phyloP scores from a whole-genome alignment of 352 stramenopile genomes.

The Albugo candida region DNA sequence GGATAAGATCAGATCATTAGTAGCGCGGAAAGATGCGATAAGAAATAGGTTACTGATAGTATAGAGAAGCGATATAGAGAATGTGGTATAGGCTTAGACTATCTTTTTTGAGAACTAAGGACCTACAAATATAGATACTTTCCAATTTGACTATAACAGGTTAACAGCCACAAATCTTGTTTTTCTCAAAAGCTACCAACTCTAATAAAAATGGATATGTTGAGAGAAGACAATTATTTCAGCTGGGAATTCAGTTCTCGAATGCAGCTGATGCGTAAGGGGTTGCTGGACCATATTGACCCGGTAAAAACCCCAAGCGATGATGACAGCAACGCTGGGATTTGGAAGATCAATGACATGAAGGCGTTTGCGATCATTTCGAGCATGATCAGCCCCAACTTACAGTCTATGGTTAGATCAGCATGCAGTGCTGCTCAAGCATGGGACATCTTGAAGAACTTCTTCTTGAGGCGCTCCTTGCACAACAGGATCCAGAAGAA shows the following conservation, averaged over 20 bases:
- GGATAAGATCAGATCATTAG: no score
- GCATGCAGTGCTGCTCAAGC: not conserved
- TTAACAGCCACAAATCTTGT: no score
- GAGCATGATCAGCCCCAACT: not conserved
- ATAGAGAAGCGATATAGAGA: no score
- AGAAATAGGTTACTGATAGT: no score
- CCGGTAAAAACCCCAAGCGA: conserved; percentile 3
- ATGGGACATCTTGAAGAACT: conserved; percentile 7
- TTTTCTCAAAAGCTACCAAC: no score
- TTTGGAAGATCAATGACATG: conserved; percentile 2
- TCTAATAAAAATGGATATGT: no score
- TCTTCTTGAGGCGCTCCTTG: conserved; percentile 12
- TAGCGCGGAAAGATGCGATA: no score
- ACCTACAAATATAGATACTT: no score
- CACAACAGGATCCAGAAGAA: conserved; percentile 11
- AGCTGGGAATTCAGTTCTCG: not conserved
- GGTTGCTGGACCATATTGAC: not conserved
- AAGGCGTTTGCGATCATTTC: conserved; percentile 1
- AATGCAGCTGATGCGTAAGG: not conserved
- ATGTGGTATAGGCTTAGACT: no score
- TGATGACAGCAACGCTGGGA: not conserved
- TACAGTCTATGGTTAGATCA: conserved; percentile 6
- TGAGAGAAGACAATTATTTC: no score
- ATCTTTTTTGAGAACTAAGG: no score
- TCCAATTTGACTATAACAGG: no score